Percentiles rank a stretch among this genome's conserved stretches.
Evolutionary conservation across 2,329 filamentous ascomycete species (phyloP).

Genomic region (Ceratocystiopsis brevicomis): DNA sequence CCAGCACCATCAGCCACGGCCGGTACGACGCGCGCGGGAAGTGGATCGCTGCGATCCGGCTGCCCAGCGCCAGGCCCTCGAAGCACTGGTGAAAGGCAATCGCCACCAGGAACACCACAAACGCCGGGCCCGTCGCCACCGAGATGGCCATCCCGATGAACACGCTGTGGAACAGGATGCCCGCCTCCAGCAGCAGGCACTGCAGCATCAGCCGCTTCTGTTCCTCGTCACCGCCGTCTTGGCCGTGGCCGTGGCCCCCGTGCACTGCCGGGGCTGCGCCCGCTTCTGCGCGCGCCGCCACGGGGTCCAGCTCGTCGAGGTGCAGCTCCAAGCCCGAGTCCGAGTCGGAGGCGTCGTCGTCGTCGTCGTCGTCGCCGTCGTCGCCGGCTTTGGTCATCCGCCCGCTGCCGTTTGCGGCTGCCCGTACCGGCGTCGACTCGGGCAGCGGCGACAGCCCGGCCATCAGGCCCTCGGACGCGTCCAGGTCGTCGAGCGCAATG

Average conservation of each 20-base stretch:
- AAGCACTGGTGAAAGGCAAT: constrained; percentile 79
- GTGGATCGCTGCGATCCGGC: constrained; percentile 65
- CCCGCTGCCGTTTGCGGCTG: constrained; percentile 3
- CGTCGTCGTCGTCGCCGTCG: constrained; percentile 14
- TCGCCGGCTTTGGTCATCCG: constrained; percentile 6
- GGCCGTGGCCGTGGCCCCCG: background rate
- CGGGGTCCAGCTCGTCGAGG: constrained; percentile 36
- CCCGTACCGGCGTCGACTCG: constrained; percentile 25
- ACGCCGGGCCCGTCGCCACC: constrained; percentile 60
- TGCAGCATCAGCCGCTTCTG: constrained; percentile 52
- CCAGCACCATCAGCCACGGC: constrained; percentile 68
- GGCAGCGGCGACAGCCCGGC: constrained; percentile 39
- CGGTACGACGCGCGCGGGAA: constrained; percentile 56
- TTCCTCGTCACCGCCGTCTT: constrained; percentile 25
- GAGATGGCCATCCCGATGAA: constrained; percentile 80
- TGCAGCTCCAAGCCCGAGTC: constrained; percentile 33
- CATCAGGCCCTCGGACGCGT: constrained; percentile 35
- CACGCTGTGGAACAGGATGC: constrained; percentile 59
- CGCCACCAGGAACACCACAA: constrained; percentile 61
- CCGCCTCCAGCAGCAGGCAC: constrained; percentile 62
- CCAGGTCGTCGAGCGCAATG: constrained; percentile 32
- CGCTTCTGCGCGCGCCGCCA: constrained; percentile 5
- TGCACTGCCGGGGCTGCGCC: too few species aligned
- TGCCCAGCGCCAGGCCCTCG: constrained; percentile 69
- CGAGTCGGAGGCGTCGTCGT: constrained; percentile 29